phyloP scores from a whole-genome alignment of 192 early-diverging fungal genomes.

The Coemansia sp. region DNA sequence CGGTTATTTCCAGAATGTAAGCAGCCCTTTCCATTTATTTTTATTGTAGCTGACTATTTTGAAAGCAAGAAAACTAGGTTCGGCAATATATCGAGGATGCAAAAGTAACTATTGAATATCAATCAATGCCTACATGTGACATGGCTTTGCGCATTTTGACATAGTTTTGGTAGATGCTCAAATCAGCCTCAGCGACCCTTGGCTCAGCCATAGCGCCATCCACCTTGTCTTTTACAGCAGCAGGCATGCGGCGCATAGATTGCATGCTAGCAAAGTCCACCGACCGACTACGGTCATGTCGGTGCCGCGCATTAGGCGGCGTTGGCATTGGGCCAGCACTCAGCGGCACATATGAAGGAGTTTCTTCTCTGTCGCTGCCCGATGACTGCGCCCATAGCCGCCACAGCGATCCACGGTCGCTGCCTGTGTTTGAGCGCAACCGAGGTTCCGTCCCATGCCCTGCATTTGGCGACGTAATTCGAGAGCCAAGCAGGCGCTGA shows the following conservation, averaged over 20 bases:
- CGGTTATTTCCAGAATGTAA: constrained; percentile 71
- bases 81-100: too few species aligned
- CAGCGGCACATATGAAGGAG: constrained; percentile 2
- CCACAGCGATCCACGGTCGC: constrained; percentile 36
- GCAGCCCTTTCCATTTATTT: too few species aligned
- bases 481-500: constrained; percentile 15
- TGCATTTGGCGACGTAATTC: constrained; percentile 11
- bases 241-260: neutral
- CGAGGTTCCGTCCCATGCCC: constrained; percentile 11
- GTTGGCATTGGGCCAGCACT: constrained; percentile 5
- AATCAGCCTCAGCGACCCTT: constrained; percentile 36
- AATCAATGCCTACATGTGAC: neutral
- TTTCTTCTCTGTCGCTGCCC: neutral
- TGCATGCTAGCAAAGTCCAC: constrained; percentile 23
- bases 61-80: too few species aligned
- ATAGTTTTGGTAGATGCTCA: constrained; percentile 44
- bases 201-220: constrained; percentile 20
- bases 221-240: neutral
- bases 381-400: constrained; percentile 19
- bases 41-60: too few species aligned
- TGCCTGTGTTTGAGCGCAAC: constrained; percentile 21
- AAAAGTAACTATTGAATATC: too few species aligned
- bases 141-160: constrained; percentile 39
- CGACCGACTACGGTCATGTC: constrained; percentile 42
- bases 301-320: neutral